A percentile compares a stretch with the other conserved stretches of the same genome.
phyloP scores from a whole-genome alignment of 1,284 basidiomycete genomes.

The Blastosporella zonata region DNA sequence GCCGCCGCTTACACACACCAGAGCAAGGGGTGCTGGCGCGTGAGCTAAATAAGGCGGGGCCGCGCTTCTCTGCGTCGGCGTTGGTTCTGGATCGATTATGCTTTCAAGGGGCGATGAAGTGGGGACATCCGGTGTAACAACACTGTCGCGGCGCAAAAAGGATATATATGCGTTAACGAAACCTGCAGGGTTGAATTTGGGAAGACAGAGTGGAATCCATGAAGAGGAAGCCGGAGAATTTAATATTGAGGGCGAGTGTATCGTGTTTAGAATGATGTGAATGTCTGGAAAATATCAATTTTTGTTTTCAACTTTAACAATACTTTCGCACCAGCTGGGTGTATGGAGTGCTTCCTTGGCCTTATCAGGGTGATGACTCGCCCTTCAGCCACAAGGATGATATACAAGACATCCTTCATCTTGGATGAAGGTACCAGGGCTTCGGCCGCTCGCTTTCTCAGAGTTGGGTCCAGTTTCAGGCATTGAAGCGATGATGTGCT shows the following conservation, averaged over 20 bases:
- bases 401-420: slow-evolving; percentile 90
- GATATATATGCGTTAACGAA: slow-evolving; percentile 94
- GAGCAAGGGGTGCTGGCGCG: slow-evolving; percentile 43
- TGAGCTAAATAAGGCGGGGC: slow-evolving; percentile 9
- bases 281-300: slow-evolving; percentile 57
- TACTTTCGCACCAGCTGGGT: slow-evolving; percentile 72
- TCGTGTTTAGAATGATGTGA: slow-evolving; percentile 83
- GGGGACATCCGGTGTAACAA: slow-evolving; percentile 3
- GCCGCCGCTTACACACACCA: slow-evolving; percentile 67
- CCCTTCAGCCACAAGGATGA: slow-evolving; percentile 78
- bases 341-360: slow-evolving; percentile 91
- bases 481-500: slow-evolving; percentile 80
- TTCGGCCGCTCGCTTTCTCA: slow-evolving; percentile 74
- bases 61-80: slow-evolving; percentile 11
- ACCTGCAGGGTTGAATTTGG: slow-evolving; percentile 87
- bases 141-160: slow-evolving; percentile 47
- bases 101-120: background rate
- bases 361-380: slow-evolving; percentile 86
- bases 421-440: slow-evolving; percentile 75
- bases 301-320: background rate
- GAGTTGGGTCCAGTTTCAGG: slow-evolving; percentile 64
- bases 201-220: slow-evolving; percentile 95
- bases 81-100: slow-evolving; percentile 8
- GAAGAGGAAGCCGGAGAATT: slow-evolving; percentile 77
- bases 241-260: slow-evolving; percentile 65